These are phyloP conservation scores for Lyophyllum decastes DNA, from an alignment of 768 basidiomycete species.

Conservation along the genomic window DNA sequence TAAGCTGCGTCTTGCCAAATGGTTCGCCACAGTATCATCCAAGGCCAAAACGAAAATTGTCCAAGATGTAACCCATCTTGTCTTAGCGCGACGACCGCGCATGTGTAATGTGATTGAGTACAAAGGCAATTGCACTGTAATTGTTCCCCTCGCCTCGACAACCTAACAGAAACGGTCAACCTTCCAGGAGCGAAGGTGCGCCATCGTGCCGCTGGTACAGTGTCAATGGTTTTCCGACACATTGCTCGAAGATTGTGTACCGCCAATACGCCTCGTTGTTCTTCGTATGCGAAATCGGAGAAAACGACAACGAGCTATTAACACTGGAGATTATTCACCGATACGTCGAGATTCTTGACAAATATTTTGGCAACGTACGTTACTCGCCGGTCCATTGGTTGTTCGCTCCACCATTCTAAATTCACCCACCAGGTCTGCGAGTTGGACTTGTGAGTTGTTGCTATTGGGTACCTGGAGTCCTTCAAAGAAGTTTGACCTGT, in stretches of 20 bases:
- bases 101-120: constrained; percentile 99
- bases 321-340: constrained; percentile 85
- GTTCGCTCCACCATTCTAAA: constrained; percentile 49
- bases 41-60: constrained; percentile 89
- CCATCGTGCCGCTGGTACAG: no score
- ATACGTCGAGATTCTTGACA: constrained; percentile 78
- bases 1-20: constrained; percentile 93
- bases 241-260: constrained; percentile 63
- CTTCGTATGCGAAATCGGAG: constrained; percentile 77
- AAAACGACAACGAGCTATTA: constrained; percentile 77
- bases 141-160: background rate
- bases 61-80: constrained; percentile 93
- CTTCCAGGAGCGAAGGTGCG: constrained; percentile 36
- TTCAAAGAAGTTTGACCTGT: constrained; percentile 1
- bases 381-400: constrained; percentile 41
- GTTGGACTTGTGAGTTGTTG: constrained; percentile 73
- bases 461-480: background rate
- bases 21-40: constrained; percentile 85
- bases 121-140: constrained; percentile 64
- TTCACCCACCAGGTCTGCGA: constrained; percentile 72
- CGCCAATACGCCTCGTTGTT: constrained; percentile 84
- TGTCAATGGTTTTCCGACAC: no score
- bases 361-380: constrained; percentile 81
- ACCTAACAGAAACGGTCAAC: background rate
- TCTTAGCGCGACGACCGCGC: constrained; percentile 80